phyloP scores from a whole-genome alignment of 208 protist genomes.

The Wallacemonas rigidus region DNA sequence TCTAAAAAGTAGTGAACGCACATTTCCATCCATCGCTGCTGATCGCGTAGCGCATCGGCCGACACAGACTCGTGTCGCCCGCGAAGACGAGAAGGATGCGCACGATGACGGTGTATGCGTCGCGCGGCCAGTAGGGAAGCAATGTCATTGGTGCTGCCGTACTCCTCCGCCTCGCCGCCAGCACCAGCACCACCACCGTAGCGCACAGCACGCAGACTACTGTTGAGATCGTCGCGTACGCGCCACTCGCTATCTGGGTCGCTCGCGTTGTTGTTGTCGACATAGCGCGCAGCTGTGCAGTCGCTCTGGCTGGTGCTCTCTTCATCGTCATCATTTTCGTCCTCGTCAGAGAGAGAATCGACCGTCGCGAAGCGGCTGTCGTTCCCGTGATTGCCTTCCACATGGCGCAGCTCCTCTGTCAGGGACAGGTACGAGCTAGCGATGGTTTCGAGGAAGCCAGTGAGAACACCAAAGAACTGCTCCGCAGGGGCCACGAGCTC shows the following conservation, averaged over 20 bases:
- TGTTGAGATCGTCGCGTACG: not conserved
- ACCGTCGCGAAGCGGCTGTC: not conserved
- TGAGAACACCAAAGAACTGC: constrained; percentile 15
- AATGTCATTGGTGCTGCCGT: not conserved
- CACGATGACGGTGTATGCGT: not conserved
- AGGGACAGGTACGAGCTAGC: constrained; percentile 8
- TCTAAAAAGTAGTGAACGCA: constrained; percentile 69
- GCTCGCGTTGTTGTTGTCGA: constrained; percentile 1
- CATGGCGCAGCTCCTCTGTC: not conserved
- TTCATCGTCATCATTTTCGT: not conserved
- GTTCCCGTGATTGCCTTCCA: not conserved
- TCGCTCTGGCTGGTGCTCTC: not conserved
- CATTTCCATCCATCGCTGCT: constrained; percentile 46
- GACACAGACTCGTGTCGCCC: not conserved
- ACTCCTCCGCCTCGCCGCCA: not conserved
- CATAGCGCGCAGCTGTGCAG: not conserved
- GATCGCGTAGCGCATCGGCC: constrained; percentile 1
- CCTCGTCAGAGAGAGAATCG: not conserved
- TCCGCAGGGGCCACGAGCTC: constrained; percentile 10
- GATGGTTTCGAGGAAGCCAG: constrained; percentile 11
- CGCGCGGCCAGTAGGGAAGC: not conserved
- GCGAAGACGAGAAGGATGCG: not conserved
- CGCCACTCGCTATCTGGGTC: not conserved
- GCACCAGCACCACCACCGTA: not conserved
- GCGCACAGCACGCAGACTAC: not conserved